These are phyloP conservation scores for Myriosclerotinia curreyana DNA, from an alignment of 2,329 filamentous ascomycete genomes.

Conservation along the genomic window DNA sequence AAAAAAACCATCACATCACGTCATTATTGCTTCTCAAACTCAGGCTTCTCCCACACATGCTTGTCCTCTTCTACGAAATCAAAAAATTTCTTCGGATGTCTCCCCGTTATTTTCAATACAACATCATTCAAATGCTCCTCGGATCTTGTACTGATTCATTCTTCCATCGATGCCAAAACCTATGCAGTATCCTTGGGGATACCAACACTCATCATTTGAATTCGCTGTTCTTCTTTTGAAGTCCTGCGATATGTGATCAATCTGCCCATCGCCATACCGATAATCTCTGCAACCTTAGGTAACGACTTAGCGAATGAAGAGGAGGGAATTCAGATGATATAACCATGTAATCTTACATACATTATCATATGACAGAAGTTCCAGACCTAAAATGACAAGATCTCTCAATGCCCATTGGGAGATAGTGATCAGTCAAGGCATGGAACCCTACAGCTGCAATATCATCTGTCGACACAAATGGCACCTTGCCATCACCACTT, in stretches of 20 bases:
- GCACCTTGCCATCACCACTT: constrained; percentile 44
- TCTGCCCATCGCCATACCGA: constrained; percentile 26
- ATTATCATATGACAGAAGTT: constrained; percentile 40
- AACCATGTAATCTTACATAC: constrained; percentile 17
- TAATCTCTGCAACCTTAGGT: constrained; percentile 25
- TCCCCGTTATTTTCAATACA: constrained; percentile 26
- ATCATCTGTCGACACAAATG: constrained; percentile 48
- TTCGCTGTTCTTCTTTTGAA: constrained; percentile 18
- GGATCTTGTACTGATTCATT: constrained; percentile 15
- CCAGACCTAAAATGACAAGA: constrained; percentile 37
- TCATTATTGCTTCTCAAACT: too few species aligned
- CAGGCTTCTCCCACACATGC: constrained; percentile 17
- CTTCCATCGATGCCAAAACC: constrained; percentile 24
- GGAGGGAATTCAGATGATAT: neutral
- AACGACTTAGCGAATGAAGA: neutral
- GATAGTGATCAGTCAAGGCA: constrained; percentile 41
- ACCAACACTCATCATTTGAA: too few species aligned
- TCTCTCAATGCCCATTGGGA: constrained; percentile 44
- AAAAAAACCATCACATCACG: neutral
- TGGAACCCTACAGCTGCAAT: constrained; percentile 46
- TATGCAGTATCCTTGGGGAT: constrained; percentile 13
- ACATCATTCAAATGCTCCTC: constrained; percentile 25
- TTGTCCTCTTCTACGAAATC: constrained; percentile 24
- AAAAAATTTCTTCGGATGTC: constrained; percentile 23
- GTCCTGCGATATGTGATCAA: constrained; percentile 26